These are phyloP conservation scores for Spizellomyces punctatus DNA, from an alignment of 192 early-diverging fungal genomes.

Conservation along the genomic window DNA sequence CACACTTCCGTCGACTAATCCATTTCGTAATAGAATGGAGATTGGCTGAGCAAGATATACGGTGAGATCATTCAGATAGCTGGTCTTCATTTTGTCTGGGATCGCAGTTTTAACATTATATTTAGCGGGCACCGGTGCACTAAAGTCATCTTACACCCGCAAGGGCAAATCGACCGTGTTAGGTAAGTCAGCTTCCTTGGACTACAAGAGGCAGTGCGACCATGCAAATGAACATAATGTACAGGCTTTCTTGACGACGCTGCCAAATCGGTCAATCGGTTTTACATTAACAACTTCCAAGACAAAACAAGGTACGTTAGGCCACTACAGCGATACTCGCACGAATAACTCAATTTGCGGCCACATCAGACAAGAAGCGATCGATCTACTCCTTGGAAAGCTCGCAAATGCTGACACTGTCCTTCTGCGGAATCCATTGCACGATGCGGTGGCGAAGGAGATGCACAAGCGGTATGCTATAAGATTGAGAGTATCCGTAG, in stretches of 20 bases:
- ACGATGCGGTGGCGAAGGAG: conserved; percentile 38
- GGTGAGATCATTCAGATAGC: neutral
- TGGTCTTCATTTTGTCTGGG: neutral
- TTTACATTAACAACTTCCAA: conserved; percentile 95
- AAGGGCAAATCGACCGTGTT: conserved; percentile 85
- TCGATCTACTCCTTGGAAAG: conserved; percentile 82
- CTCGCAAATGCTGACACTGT: conserved; percentile 21
- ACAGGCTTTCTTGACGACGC: conserved; percentile 85
- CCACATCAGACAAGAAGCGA: conserved; percentile 71
- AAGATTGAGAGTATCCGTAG: no score
- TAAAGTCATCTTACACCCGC: conserved; percentile 87
- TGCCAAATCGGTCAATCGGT: conserved; percentile 87
- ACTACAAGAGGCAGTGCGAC: neutral
- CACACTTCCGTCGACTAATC: neutral
- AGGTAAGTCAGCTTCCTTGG: neutral
- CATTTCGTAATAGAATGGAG: conserved; percentile 70
- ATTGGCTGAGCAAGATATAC: conserved; percentile 88
- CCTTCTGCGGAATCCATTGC: conserved; percentile 45
- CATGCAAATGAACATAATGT: neutral
- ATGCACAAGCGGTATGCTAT: conserved; percentile 9
- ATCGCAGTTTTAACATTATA: neutral
- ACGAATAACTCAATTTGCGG: neutral
- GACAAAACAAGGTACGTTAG: conserved; percentile 65
- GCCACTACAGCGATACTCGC: neutral
- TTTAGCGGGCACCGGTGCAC: conserved; percentile 88